Evolutionary conservation across 768 basidiomycete species (phyloP).

Genomic region (Pulveroboletus sp.): DNA sequence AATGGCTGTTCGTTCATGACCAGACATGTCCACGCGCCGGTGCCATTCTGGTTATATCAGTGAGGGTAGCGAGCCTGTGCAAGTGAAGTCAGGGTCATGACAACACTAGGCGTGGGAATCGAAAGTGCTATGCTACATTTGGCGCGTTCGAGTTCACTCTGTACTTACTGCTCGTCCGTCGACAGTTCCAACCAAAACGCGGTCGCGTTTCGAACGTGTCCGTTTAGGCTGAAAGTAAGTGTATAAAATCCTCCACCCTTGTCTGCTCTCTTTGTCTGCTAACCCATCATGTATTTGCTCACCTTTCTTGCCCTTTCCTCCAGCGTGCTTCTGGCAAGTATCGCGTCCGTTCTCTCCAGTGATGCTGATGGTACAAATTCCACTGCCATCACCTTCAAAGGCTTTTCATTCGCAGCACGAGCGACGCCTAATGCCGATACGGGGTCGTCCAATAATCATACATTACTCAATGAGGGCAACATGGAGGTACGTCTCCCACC

Average conservation of each 20-base stretch:
- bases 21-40: no score
- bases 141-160: no score
- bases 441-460: conserved; percentile 19
- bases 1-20: no score
- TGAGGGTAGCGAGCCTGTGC: no score
- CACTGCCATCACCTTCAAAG: conserved; percentile 5
- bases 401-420: conserved; percentile 21
- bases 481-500: conserved; percentile 22
- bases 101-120: no score
- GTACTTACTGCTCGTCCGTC: background rate
- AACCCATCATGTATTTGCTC: conserved; percentile 12
- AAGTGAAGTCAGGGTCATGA: no score
- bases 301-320: conserved; percentile 8
- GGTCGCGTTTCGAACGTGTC: conserved; percentile 13
- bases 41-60: no score
- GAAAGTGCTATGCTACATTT: no score
- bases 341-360: conserved; percentile 16
- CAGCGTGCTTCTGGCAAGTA: conserved; percentile 32
- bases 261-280: background rate
- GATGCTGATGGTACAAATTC: background rate
- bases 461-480: conserved; percentile 22
- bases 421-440: conserved; percentile 15
- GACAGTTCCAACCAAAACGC: conserved; percentile 7
- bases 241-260: background rate
- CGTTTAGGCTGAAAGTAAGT: background rate